Evolutionary conservation across 768 basidiomycete genomes (phyloP).

Genomic region (Austroboletus eburneus): DNA sequence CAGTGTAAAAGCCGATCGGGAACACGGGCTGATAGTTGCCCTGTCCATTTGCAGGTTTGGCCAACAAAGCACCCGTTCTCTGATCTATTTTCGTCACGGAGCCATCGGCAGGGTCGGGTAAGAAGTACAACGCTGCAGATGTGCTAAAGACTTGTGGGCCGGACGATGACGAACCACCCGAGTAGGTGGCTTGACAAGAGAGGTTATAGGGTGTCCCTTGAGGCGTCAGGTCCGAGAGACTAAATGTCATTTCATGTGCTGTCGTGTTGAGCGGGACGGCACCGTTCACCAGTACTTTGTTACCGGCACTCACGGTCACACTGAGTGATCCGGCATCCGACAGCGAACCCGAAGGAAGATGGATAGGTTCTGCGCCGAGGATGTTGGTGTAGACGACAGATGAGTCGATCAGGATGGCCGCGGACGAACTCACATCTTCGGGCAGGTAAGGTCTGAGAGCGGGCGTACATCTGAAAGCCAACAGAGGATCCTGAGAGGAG

Average conservation of each 20-base stretch:
- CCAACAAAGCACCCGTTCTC: conserved; percentile 52
- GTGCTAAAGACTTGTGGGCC: conserved; percentile 39
- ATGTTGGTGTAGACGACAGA: conserved; percentile 45
- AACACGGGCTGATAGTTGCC: conserved; percentile 47
- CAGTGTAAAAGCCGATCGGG: conserved; percentile 43
- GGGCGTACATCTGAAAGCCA: conserved; percentile 56
- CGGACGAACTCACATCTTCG: conserved; percentile 42
- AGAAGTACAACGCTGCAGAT: conserved; percentile 41
- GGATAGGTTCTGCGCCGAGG: conserved; percentile 41
- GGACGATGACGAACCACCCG: conserved; percentile 29
- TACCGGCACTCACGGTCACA: conserved; percentile 43
- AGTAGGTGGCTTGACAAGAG: conserved; percentile 27
- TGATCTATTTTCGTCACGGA: conserved; percentile 58
- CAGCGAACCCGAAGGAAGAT: conserved; percentile 25
- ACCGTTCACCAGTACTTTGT: conserved; percentile 42
- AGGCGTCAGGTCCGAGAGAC: conserved; percentile 42
- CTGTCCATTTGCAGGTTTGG: conserved; percentile 45
- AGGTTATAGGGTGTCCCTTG: conserved; percentile 28
- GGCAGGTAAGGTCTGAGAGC: conserved; percentile 56
- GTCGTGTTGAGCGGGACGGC: conserved; percentile 49
- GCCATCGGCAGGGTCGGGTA: conserved; percentile 45
- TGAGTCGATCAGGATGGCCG: conserved; percentile 50
- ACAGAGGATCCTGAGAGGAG: conserved; percentile 37
- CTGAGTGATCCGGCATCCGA: conserved; percentile 29
- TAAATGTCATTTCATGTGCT: conserved; percentile 45